phyloP scores from a whole-genome alignment of 805 yeast species.

The Tetrapisispora taiwanensis region DNA sequence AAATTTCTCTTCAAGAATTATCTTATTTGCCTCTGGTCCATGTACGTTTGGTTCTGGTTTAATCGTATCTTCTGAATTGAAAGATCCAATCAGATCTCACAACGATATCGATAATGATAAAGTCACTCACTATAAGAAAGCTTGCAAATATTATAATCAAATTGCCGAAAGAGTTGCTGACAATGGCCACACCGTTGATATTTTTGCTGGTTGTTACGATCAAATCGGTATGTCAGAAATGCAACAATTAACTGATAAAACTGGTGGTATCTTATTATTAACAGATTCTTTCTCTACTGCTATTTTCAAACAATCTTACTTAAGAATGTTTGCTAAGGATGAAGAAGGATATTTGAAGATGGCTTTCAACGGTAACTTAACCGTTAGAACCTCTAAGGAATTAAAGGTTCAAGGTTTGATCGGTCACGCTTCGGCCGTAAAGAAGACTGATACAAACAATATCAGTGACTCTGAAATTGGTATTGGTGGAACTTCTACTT shows the following conservation, averaged over 20 bases:
- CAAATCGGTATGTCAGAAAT: constrained; percentile 90
- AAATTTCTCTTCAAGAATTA: constrained; percentile 76
- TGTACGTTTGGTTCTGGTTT: constrained; percentile 89
- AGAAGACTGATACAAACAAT: constrained; percentile 49
- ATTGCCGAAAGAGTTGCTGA: constrained; percentile 59
- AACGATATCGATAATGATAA: constrained; percentile 84
- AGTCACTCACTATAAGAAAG: constrained; percentile 78
- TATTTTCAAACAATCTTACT: constrained; percentile 81
- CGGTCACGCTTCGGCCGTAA: constrained; percentile 76
- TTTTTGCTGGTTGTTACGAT: constrained; percentile 89
- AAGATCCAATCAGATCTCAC: constrained; percentile 93
- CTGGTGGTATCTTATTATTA: constrained; percentile 80
- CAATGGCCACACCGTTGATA: constrained; percentile 70
- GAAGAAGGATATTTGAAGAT: constrained; percentile 71
- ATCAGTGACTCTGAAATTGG: constrained; percentile 90
- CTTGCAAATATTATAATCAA: constrained; percentile 65
- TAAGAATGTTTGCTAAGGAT: constrained; percentile 77
- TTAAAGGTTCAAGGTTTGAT: constrained; percentile 82
- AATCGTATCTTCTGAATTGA: constrained; percentile 79
- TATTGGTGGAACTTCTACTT: constrained; percentile 79
- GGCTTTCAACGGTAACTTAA: constrained; percentile 83
- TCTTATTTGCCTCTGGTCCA: constrained; percentile 87
- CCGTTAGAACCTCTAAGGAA: constrained; percentile 76
- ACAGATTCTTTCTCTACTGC: constrained; percentile 92
- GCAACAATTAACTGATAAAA: constrained; percentile 69